Percentiles rank a stretch among this genome's conserved stretches.
Evolutionary conservation across 129 eudicot genomes (phyloP).

Genomic region (Helichrysum umbraculigerum): DNA sequence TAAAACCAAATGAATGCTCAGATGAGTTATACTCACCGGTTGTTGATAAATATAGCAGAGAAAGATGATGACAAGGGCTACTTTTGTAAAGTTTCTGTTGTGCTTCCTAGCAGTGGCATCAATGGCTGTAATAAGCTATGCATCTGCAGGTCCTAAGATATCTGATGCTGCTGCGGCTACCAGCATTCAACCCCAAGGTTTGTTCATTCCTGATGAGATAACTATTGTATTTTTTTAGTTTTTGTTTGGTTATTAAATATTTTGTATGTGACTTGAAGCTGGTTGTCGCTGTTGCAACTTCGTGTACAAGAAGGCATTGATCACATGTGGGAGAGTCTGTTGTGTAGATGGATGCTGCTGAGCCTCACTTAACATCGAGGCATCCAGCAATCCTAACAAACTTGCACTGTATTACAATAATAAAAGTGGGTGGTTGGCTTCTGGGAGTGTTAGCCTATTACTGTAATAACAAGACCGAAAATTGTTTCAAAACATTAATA

Average conservation of each 20-base stretch:
- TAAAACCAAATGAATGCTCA: not conserved
- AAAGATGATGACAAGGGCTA: not conserved
- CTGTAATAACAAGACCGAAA: slow-evolving; percentile 14
- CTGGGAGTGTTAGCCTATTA: not conserved
- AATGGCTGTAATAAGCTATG: not conserved
- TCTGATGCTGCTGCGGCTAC: not conserved
- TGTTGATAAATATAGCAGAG: not conserved
- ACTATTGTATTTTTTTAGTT: too few relatives aligned
- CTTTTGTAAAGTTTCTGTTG: not conserved
- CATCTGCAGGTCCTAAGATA: not conserved
- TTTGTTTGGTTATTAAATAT: not conserved
- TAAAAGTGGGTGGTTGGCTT: not conserved
- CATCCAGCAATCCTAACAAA: not conserved
- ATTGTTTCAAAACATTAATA: slow-evolving; percentile 5
- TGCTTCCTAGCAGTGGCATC: not conserved
- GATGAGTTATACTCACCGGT: not conserved
- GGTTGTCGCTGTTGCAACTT: not conserved
- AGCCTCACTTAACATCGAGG: not conserved
- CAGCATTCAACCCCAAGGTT: not conserved
- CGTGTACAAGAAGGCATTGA: not conserved
- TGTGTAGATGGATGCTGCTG: slow-evolving; percentile 31
- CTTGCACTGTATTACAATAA: not conserved
- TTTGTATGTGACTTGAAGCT: not conserved
- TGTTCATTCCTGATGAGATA: not conserved
- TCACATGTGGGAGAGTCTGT: not conserved